phyloP scores from a whole-genome alignment of 1,284 basidiomycete genomes.

The Fistulinella cinereoalba region DNA sequence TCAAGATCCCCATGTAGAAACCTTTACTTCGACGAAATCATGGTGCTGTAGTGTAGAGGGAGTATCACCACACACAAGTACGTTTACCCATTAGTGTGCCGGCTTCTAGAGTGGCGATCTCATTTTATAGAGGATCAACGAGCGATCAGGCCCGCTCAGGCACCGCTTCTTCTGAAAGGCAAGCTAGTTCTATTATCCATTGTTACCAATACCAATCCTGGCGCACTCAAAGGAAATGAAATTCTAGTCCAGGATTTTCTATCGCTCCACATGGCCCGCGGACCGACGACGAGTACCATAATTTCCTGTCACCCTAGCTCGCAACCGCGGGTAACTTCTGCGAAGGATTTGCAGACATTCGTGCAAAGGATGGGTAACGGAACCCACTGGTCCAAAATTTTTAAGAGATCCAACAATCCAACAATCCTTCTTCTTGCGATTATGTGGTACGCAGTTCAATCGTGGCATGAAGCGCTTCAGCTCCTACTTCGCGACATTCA shows the following conservation, averaged over 20 bases:
- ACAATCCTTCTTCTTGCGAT: slow-evolving; percentile 53
- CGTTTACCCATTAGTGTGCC: neutral
- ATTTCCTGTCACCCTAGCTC: slow-evolving; percentile 39
- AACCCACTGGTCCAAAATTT: slow-evolving; percentile 55
- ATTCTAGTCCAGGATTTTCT: slow-evolving; percentile 33
- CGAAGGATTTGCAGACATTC: slow-evolving; percentile 33
- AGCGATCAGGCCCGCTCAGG: too few relatives aligned
- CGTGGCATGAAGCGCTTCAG: slow-evolving; percentile 56
- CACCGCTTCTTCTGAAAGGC: slow-evolving; percentile 40
- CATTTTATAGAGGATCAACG: too few relatives aligned
- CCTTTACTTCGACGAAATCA: slow-evolving; percentile 4
- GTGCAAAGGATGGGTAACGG: slow-evolving; percentile 35
- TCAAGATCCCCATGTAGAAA: slow-evolving; percentile 12
- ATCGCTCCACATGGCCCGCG: slow-evolving; percentile 43
- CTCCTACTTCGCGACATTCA: slow-evolving; percentile 46
- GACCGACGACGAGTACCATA: slow-evolving; percentile 36
- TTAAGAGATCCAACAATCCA: slow-evolving; percentile 44
- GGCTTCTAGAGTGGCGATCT: too few relatives aligned
- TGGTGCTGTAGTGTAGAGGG: neutral
- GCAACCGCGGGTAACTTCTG: slow-evolving; percentile 30
- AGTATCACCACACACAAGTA: slow-evolving; percentile 14
- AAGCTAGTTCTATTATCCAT: neutral
- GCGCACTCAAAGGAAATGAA: slow-evolving; percentile 19
- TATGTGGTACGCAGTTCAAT: slow-evolving; percentile 56
- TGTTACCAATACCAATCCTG: neutral